Percentiles rank a stretch among this genome's conserved stretches.
These are phyloP conservation scores for Rubia occidens DNA, from an alignment of 305 asterid genomes.

Conservation along the genomic window DNA sequence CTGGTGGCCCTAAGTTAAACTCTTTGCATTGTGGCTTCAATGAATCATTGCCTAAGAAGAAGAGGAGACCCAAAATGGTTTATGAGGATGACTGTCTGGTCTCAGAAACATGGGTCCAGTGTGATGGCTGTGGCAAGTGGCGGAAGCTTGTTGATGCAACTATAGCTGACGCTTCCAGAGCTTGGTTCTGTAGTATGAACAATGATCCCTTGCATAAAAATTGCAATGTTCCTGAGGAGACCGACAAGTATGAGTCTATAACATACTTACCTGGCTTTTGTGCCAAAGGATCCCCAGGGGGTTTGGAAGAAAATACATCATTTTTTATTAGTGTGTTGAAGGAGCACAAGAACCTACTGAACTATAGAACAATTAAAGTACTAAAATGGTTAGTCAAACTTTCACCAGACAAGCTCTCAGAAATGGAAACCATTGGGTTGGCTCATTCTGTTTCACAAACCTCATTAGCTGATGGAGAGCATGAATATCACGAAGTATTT, in stretches of 20 bases:
- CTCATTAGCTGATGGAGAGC: constrained; percentile 42
- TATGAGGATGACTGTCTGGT: constrained; percentile 27
- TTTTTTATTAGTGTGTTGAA: constrained; percentile 73
- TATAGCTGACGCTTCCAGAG: constrained; percentile 40
- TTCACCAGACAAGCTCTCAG: constrained; percentile 54
- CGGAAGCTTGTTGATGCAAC: constrained; percentile 54
- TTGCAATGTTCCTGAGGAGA: constrained; percentile 75
- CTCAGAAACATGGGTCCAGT: constrained; percentile 83
- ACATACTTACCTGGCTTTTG: constrained; percentile 74
- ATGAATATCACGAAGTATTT: constrained; percentile 65
- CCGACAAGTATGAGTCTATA: constrained; percentile 57
- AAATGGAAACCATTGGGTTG: constrained; percentile 86
- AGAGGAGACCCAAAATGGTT: constrained; percentile 33
- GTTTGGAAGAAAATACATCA: constrained; percentile 55
- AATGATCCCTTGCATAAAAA: constrained; percentile 53
- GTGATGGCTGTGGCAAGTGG: constrained; percentile 98
- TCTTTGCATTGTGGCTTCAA: constrained; percentile 22
- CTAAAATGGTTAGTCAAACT: constrained; percentile 88
- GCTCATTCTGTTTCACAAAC: constrained; percentile 60
- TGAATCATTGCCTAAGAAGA: constrained; percentile 27
- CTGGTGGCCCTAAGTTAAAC: constrained; percentile 22
- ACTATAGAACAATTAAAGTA: constrained; percentile 63
- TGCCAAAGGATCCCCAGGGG: constrained; percentile 58
- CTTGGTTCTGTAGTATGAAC: constrained; percentile 97
- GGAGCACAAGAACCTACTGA: constrained; percentile 46